Percentiles rank a stretch among this genome's conserved stretches.
These are phyloP conservation scores for Paraphoma sp. DNA, from an alignment of 2,329 filamentous ascomycete genomes.

Conservation along the genomic window DNA sequence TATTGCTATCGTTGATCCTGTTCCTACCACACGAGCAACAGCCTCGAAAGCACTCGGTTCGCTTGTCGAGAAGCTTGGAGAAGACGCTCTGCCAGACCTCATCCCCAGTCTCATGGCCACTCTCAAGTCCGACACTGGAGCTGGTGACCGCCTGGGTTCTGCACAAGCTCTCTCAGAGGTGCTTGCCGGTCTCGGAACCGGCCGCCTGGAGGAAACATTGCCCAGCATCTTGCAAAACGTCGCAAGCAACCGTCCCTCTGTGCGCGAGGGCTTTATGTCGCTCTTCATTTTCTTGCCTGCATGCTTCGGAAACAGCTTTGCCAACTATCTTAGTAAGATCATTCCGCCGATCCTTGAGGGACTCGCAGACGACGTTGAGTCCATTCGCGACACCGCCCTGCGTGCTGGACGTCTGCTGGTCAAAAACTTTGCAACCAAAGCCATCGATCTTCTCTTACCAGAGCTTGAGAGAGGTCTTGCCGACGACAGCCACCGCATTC, in stretches of 20 bases:
- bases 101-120: slow-evolving; percentile 98
- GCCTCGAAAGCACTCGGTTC: slow-evolving; percentile 95
- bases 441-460: slow-evolving; percentile 90
- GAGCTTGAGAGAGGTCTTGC: slow-evolving; percentile 95
- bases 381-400: slow-evolving; percentile 94
- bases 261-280: slow-evolving; percentile 99
- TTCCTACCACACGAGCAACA: slow-evolving; percentile 93
- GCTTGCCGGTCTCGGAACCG: slow-evolving; percentile 89
- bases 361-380: slow-evolving; percentile 93
- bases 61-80: slow-evolving; percentile 96
- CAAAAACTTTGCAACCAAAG: slow-evolving; percentile 96
- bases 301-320: slow-evolving; percentile 98
- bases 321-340: slow-evolving; percentile 92
- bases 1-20: slow-evolving; percentile 88
- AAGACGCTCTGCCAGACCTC: slow-evolving; percentile 94
- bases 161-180: slow-evolving; percentile 97
- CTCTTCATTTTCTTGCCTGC: slow-evolving; percentile 99
- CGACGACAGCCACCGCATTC: slow-evolving; percentile 97
- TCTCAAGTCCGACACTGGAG: slow-evolving; percentile 94
- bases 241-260: slow-evolving; percentile 84
- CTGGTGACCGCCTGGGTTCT: slow-evolving; percentile 93
- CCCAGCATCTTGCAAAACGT: slow-evolving; percentile 97
- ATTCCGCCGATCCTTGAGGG: slow-evolving; percentile 95
- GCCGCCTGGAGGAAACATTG: slow-evolving; percentile 90
- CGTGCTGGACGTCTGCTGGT: slow-evolving; percentile 92